A percentile compares a stretch with the other conserved stretches of the same genome.
Evolutionary conservation across 1,284 basidiomycete genomes (phyloP).

Genomic region (Marasmius fiardii): DNA sequence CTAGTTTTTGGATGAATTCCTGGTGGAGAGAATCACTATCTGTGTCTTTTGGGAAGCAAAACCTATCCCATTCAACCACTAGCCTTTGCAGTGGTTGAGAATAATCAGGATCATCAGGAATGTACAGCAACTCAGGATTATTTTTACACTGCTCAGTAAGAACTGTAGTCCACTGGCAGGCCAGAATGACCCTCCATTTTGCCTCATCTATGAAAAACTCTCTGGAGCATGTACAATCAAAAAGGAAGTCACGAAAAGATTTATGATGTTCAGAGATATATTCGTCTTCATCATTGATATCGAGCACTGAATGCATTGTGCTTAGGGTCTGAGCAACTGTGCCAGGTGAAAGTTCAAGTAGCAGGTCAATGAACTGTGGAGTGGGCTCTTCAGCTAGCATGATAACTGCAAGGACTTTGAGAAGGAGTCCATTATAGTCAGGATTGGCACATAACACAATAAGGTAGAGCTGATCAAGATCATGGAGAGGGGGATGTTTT

Average conservation of each 20-base stretch:
- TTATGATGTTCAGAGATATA: neutral
- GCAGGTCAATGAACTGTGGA: neutral
- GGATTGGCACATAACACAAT: neutral
- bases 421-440: neutral
- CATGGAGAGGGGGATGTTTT: conserved; percentile 11
- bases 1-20: no score
- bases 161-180: no score
- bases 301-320: neutral
- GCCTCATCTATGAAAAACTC: neutral
- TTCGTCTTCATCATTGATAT: neutral
- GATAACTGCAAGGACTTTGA: no score
- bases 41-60: no score
- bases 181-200: no score
- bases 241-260: neutral
- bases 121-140: no score
- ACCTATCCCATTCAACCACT: no score
- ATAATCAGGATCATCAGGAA: no score
- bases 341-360: neutral
- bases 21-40: no score
- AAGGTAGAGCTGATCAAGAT: conserved; percentile 20
- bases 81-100: no score
- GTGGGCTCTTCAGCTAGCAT: neutral
- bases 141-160: no score
- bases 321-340: neutral
- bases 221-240: neutral